These are phyloP conservation scores for Pochonia chlamydosporia DNA, from an alignment of 2,329 filamentous ascomycete genomes.

Conservation along the genomic window DNA sequence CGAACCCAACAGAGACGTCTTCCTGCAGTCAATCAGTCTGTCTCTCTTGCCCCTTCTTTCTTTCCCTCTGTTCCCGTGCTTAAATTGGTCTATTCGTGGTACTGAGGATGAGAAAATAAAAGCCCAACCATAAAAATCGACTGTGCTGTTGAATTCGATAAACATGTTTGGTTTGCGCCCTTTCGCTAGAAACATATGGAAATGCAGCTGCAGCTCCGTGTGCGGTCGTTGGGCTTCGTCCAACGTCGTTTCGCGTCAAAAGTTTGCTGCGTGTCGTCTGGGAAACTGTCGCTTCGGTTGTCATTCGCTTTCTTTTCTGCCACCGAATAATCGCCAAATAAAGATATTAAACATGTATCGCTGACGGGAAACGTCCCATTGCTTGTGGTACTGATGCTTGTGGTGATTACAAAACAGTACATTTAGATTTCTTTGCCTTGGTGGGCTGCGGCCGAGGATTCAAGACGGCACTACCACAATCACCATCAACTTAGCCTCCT, in stretches of 20 bases:
- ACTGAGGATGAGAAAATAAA: slow-evolving; percentile 1
- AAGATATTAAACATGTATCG: slow-evolving; percentile 6
- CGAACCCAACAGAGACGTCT: too few relatives aligned
- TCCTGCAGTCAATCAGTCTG: too few relatives aligned
- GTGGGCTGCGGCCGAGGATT: slow-evolving; percentile 56
- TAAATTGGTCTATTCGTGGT: slow-evolving; percentile 8
- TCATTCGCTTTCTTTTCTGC: slow-evolving; percentile 1
- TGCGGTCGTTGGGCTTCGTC: too few relatives aligned
- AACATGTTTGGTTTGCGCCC: not conserved
- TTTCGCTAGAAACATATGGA: not conserved
- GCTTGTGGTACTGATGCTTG: not conserved
- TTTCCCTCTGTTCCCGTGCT: not conserved
- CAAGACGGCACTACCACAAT: slow-evolving; percentile 55
- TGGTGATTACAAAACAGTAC: slow-evolving; percentile 56
- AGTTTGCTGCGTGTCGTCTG: not conserved
- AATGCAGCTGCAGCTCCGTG: too few relatives aligned
- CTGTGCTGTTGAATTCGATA: not conserved
- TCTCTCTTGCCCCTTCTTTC: not conserved
- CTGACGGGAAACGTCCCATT: not conserved
- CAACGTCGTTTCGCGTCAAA: not conserved
- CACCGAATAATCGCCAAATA: slow-evolving; percentile 3
- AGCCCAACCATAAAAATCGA: slow-evolving; percentile 1
- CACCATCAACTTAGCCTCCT: not conserved
- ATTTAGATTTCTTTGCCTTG: slow-evolving; percentile 61
- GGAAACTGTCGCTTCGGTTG: not conserved